Evolutionary conservation across 129 eudicot genomes (phyloP).

Genomic region (Centrapalus pauciflorus): DNA sequence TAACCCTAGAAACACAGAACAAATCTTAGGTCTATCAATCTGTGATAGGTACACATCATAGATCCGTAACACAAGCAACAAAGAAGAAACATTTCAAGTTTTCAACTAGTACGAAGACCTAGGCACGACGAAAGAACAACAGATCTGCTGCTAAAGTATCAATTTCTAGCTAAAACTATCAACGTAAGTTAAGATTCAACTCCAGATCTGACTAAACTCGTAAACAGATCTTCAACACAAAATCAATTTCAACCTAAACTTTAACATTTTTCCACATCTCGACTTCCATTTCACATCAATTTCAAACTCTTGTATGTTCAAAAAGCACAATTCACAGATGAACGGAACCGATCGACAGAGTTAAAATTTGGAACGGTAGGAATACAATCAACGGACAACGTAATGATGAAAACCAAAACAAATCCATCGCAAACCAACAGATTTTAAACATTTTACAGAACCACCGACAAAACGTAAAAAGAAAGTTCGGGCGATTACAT

Average conservation of each 20-base stretch:
- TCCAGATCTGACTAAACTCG: slow-evolving; percentile 17
- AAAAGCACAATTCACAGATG: not conserved
- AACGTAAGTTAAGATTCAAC: not conserved
- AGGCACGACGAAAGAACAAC: not conserved
- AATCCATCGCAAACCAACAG: not conserved
- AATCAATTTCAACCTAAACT: slow-evolving; percentile 11
- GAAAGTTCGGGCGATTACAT: not conserved
- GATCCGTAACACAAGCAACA: not conserved
- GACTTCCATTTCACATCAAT: not conserved
- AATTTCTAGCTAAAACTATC: not conserved
- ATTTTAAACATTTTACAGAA: not conserved
- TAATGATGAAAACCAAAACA: not conserved
- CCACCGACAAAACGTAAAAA: not conserved
- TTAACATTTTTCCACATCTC: not conserved
- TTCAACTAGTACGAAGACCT: not conserved
- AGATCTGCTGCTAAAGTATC: not conserved
- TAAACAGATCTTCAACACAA: not conserved
- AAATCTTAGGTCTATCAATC: not conserved
- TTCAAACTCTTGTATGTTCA: not conserved
- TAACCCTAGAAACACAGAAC: not conserved
- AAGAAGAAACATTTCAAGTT: not conserved
- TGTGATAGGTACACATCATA: not conserved
- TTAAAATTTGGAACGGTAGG: not conserved
- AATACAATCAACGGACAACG: not conserved
- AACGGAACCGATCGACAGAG: not conserved